These are phyloP conservation scores for Ceratobasidium theobromae DNA, from an alignment of 1,284 basidiomycete species.

Conservation along the genomic window DNA sequence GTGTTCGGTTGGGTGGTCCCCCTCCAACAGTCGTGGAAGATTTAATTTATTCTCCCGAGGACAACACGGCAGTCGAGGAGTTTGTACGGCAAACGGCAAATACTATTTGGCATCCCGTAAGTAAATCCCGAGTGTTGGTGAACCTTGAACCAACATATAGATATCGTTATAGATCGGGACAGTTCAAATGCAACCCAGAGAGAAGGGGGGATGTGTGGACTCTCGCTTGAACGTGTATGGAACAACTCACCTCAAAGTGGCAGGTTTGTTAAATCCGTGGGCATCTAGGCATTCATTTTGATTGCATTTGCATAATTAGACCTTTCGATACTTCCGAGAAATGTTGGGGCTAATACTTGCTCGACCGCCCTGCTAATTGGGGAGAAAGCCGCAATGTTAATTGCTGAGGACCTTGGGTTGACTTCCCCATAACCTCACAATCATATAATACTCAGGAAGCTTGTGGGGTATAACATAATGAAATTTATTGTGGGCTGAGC, in stretches of 20 bases:
- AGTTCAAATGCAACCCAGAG: constrained; percentile 64
- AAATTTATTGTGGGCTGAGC: too few species aligned
- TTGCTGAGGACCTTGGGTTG: neutral
- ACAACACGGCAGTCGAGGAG: constrained; percentile 54
- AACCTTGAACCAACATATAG: too few species aligned
- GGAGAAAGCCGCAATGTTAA: constrained; percentile 17
- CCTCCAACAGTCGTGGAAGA: constrained; percentile 50
- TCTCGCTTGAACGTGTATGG: constrained; percentile 63
- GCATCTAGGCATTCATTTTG: neutral
- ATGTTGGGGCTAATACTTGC: constrained; percentile 5
- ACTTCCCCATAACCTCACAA: neutral
- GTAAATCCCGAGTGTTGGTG: neutral
- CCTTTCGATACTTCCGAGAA: constrained; percentile 7
- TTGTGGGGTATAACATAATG: too few species aligned
- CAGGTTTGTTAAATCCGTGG: constrained; percentile 42
- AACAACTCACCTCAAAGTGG: constrained; percentile 58
- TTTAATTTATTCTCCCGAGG: constrained; percentile 56
- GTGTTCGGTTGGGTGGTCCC: constrained; percentile 43
- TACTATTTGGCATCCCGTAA: constrained; percentile 41
- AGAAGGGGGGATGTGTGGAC: constrained; percentile 62
- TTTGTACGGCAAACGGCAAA: constrained; percentile 43
- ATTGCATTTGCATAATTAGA: neutral
- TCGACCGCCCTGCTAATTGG: constrained; percentile 11
- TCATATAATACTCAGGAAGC: too few species aligned
- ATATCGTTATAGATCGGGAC: constrained; percentile 66